Conservation (phyloP, 345 rosid species). For the Lumnitzera racemosa region DNA sequence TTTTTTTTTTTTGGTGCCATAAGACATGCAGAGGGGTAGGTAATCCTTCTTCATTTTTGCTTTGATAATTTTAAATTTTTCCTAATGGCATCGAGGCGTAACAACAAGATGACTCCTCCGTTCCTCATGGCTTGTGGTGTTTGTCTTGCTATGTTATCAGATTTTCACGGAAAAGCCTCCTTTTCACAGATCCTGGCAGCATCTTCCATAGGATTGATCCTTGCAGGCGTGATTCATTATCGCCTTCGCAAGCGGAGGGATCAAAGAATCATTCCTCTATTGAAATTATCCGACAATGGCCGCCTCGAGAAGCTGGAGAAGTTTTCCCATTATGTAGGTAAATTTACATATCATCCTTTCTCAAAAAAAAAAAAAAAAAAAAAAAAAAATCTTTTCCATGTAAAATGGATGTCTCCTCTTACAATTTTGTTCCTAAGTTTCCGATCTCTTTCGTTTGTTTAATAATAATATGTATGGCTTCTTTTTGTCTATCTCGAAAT, state of each 20-base stretch:
- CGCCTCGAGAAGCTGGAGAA: conserved; percentile 54
- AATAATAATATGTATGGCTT: neutral
- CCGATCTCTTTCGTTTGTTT: neutral
- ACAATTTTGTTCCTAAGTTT: neutral
- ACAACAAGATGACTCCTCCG: too few species aligned
- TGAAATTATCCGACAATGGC: conserved; percentile 32
- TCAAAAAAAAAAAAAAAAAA: neutral
- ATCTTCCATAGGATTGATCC: conserved; percentile 60
- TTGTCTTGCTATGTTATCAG: conserved; percentile 16
- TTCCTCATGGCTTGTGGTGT: neutral
- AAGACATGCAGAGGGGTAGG: conserved; percentile 49
- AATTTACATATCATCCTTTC: neutral
- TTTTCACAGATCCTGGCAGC: conserved; percentile 50
- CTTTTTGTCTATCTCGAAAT: neutral
- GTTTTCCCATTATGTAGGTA: conserved; percentile 90
- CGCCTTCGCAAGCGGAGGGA: conserved; percentile 39
- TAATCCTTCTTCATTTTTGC: neutral
- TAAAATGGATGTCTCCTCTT: neutral
- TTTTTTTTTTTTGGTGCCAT: conserved; percentile 8
- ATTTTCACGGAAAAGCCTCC: conserved; percentile 32
- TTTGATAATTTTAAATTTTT: neutral
- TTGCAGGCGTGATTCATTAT: conserved; percentile 55
- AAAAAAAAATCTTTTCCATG: neutral
- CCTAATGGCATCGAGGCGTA: too few species aligned
- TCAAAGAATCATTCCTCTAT: conserved; percentile 56